These are phyloP conservation scores for Trichoderma guizhouense DNA, from an alignment of 2,329 filamentous ascomycete species.

Conservation along the genomic window DNA sequence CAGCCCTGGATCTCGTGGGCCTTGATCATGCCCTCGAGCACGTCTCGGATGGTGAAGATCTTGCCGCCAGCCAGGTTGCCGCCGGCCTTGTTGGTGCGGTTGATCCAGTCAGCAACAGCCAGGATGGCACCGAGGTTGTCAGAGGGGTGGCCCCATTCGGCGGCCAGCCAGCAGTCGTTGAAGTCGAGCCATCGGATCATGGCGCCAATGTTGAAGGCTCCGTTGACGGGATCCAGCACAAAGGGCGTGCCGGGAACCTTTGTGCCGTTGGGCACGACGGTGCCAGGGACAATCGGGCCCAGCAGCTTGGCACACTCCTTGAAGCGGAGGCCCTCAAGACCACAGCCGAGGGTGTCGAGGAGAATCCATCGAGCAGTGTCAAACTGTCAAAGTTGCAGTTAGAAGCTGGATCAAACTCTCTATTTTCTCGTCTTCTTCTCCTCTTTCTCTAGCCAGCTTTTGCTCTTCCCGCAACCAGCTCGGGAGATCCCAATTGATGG, in stretches of 20 bases:
- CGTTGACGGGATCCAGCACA: conserved; percentile 91
- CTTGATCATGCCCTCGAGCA: conserved; percentile 98
- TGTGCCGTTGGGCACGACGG: conserved; percentile 85
- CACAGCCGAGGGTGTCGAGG: conserved; percentile 94
- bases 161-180: conserved; percentile 99
- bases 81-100: conserved; percentile 75
- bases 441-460: background rate
- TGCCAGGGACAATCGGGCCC: conserved; percentile 86
- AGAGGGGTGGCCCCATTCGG: conserved; percentile 97
- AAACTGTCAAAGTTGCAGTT: conserved; percentile 52
- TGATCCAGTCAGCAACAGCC: conserved; percentile 95
- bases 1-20: conserved; percentile 98
- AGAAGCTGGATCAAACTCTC: background rate
- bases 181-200: conserved; percentile 99
- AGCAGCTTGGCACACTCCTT: conserved; percentile 94
- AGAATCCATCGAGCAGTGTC: conserved; percentile 97
- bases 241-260: conserved; percentile 89
- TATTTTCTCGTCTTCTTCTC: background rate
- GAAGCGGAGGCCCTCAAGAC: conserved; percentile 91
- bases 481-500: background rate
- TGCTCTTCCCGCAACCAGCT: background rate
- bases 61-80: conserved; percentile 83
- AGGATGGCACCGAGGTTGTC: conserved; percentile 98
- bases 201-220: conserved; percentile 97
- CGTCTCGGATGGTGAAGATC: conserved; percentile 82